These are phyloP conservation scores for Escovopsis sp. DNA, from an alignment of 2,329 filamentous ascomycete species.

Conservation along the genomic window DNA sequence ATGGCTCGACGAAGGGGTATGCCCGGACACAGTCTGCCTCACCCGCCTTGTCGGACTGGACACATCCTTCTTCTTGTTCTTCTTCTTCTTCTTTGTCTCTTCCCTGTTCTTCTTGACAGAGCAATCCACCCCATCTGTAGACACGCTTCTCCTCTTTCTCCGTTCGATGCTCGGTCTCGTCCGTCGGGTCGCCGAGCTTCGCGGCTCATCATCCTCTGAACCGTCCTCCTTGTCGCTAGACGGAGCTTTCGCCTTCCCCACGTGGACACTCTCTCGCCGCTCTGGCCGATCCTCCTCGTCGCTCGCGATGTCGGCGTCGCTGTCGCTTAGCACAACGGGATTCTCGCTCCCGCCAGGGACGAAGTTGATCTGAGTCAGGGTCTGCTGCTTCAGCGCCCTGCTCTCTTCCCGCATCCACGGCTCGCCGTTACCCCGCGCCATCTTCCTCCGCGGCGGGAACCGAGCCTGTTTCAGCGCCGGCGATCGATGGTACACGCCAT, in stretches of 20 bases:
- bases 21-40: constrained; percentile 14
- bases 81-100: constrained; percentile 3
- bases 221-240: constrained; percentile 3
- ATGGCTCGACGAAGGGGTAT: constrained; percentile 16
- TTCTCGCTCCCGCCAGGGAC: constrained; percentile 21
- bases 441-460: constrained; percentile 22
- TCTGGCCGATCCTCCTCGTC: constrained; percentile 9
- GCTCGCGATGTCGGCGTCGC: constrained; percentile 11
- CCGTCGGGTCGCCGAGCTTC: constrained; percentile 5
- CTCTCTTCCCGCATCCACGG: background rate
- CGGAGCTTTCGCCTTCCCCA: background rate
- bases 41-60: background rate
- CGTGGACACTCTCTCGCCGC: background rate
- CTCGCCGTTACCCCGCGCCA: constrained; percentile 21
- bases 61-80: background rate
- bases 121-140: constrained; percentile 11
- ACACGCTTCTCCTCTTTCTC: constrained; percentile 15
- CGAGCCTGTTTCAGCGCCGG: constrained; percentile 23
- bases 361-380: constrained; percentile 28
- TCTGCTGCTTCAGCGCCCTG: constrained; percentile 20
- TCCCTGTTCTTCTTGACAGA: too few species aligned
- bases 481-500: constrained; percentile 24
- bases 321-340: constrained; percentile 14
- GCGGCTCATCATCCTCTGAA: background rate
- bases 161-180: constrained; percentile 9